Evolutionary conservation across 2,329 filamentous ascomycete genomes (phyloP).

Genomic region (Graphiopsis chlorocephala): DNA sequence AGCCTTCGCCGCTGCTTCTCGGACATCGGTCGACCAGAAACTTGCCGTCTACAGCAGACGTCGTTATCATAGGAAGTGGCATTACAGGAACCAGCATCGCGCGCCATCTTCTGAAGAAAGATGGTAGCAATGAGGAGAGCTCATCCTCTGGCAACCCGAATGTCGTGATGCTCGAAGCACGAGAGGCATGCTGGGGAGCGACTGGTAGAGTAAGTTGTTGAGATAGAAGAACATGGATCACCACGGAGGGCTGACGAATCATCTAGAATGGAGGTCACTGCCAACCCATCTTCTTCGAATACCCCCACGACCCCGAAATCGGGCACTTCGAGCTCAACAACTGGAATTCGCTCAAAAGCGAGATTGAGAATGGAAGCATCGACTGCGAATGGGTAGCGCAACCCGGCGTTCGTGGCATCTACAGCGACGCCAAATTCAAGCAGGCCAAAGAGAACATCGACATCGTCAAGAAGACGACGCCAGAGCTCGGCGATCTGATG

Average conservation of each 20-base stretch:
- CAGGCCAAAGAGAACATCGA: constrained; percentile 52
- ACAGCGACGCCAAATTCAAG: constrained; percentile 54
- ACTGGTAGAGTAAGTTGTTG: constrained; percentile 65
- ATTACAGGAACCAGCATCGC: constrained; percentile 74
- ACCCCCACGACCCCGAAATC: constrained; percentile 52
- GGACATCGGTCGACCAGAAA: constrained; percentile 66
- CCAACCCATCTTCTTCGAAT: constrained; percentile 66
- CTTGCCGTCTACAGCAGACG: constrained; percentile 62
- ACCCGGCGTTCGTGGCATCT: constrained; percentile 63
- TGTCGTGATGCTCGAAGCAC: constrained; percentile 73
- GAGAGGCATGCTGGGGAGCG: constrained; percentile 79
- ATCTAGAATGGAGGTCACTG: constrained; percentile 60
- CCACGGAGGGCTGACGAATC: not conserved
- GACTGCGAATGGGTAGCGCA: constrained; percentile 68
- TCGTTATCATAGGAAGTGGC: constrained; percentile 71
- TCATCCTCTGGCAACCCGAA: constrained; percentile 32
- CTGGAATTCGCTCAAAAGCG: constrained; percentile 57
- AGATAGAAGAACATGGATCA: no score
- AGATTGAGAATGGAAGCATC: constrained; percentile 58
- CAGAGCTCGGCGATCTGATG: constrained; percentile 53
- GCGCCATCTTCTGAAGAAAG: constrained; percentile 43
- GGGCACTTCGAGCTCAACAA: constrained; percentile 71
- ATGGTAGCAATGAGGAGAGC: not conserved
- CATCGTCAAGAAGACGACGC: constrained; percentile 50
- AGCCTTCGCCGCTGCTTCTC: constrained; percentile 62